phyloP scores from a whole-genome alignment of 306 rosid species.

The Ceratonia siliqua region DNA sequence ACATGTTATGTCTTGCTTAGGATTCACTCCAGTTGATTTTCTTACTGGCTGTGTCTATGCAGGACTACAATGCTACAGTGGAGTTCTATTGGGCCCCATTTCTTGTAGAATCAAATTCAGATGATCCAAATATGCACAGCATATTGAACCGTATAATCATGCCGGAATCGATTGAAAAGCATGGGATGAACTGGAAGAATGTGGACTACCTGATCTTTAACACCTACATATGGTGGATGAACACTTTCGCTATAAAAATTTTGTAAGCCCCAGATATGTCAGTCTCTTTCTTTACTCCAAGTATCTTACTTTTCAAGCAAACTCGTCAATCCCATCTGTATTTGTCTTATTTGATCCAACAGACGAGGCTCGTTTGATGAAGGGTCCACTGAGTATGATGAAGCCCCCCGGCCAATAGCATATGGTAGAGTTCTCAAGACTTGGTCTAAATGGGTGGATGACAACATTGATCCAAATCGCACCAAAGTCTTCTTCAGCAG shows the following conservation, averaged over 20 bases:
- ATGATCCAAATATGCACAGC: slow-evolving; percentile 96
- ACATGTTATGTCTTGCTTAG: slow-evolving; percentile 32
- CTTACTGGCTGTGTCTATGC: background rate
- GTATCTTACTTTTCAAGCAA: slow-evolving; percentile 9
- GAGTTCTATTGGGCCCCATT: slow-evolving; percentile 99
- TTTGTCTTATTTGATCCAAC: slow-evolving; percentile 16
- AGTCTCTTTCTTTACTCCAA: background rate
- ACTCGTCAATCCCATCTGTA: slow-evolving; percentile 1
- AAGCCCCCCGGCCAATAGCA: slow-evolving; percentile 65
- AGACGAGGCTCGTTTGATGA: slow-evolving; percentile 91
- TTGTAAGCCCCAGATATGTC: slow-evolving; percentile 54
- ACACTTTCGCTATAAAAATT: slow-evolving; percentile 87
- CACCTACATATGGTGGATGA: slow-evolving; percentile 99
- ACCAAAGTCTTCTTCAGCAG: slow-evolving; percentile 82
- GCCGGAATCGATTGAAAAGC: slow-evolving; percentile 92
- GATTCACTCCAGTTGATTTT: slow-evolving; percentile 20
- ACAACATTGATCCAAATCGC: slow-evolving; percentile 66
- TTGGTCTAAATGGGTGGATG: slow-evolving; percentile 89
- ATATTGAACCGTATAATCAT: slow-evolving; percentile 87
- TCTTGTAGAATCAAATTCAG: slow-evolving; percentile 96
- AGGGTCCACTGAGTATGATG: slow-evolving; percentile 86
- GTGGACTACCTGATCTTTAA: slow-evolving; percentile 85
- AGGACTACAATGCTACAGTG: slow-evolving; percentile 71
- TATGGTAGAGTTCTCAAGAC: slow-evolving; percentile 73
- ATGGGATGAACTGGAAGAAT: slow-evolving; percentile 85